A percentile compares a stretch with the other conserved stretches of the same genome.
phyloP scores from a whole-genome alignment of 306 rosid genomes.

The Fragaria iinumae region DNA sequence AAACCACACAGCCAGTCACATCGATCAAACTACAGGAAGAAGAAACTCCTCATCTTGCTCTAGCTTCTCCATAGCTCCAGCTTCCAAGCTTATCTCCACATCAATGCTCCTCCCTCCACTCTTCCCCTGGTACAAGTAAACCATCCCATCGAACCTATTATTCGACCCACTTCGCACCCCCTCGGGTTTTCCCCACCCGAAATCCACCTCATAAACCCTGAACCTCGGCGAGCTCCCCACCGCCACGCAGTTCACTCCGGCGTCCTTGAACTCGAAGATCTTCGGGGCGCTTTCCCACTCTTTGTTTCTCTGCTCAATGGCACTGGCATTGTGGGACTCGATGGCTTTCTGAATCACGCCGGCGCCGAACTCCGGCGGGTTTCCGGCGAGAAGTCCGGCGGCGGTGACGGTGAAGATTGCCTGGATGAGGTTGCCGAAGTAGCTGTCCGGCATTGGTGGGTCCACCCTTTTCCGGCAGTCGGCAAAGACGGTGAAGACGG shows the following conservation, averaged over 20 bases:
- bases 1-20: neutral
- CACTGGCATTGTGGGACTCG: constrained; percentile 50
- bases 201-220: constrained; percentile 85
- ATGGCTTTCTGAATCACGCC: constrained; percentile 66
- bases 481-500: constrained; percentile 88
- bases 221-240: constrained; percentile 98
- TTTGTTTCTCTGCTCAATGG: constrained; percentile 62
- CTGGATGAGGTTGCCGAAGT: constrained; percentile 90
- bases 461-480: constrained; percentile 83
- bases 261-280: constrained; percentile 84
- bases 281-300: constrained; percentile 91
- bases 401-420: constrained; percentile 79
- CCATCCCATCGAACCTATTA: constrained; percentile 90
- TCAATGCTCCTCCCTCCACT: constrained; percentile 91
- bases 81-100: constrained; percentile 75
- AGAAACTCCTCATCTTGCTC: constrained; percentile 76
- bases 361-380: constrained; percentile 68
- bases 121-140: constrained; percentile 82
- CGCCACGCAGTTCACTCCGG: constrained; percentile 91
- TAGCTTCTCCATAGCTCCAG: constrained; percentile 64
- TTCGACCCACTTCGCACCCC: constrained; percentile 86
- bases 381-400: constrained; percentile 45
- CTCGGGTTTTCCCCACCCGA: constrained; percentile 87
- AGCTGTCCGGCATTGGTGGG: constrained; percentile 83
- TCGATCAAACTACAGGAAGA: neutral